These are phyloP conservation scores for Meyerozyma elateridarum DNA, from an alignment of 1,139 yeast species.

Conservation along the genomic window DNA sequence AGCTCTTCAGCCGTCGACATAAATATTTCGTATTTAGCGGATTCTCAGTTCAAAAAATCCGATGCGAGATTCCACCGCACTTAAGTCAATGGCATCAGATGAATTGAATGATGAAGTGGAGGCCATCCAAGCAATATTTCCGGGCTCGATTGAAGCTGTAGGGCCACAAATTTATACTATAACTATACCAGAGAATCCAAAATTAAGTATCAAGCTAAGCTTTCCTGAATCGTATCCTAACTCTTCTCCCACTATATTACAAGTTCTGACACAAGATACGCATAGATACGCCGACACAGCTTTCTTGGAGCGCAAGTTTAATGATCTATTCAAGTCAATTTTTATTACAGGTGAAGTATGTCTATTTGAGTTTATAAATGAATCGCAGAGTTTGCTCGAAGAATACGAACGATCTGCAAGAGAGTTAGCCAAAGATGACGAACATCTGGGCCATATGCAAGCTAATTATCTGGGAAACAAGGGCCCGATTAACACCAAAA, in stretches of 20 bases:
- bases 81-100: slow-evolving; percentile 34
- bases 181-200: slow-evolving; percentile 59
- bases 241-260: slow-evolving; percentile 51
- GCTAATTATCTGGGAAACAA: no score
- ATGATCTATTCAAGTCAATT: slow-evolving; percentile 45
- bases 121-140: slow-evolving; percentile 88
- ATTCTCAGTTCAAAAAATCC: slow-evolving; percentile 7
- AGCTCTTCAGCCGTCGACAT: slow-evolving; percentile 22
- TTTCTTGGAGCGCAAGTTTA: slow-evolving; percentile 40
- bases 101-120: slow-evolving; percentile 73
- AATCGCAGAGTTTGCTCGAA: slow-evolving; percentile 49
- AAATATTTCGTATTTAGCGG: slow-evolving; percentile 13
- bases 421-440: no score
- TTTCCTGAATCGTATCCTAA: slow-evolving; percentile 73
- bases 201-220: slow-evolving; percentile 54
- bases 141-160: slow-evolving; percentile 39
- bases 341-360: slow-evolving; percentile 65
- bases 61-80: neutral
- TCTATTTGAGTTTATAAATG: slow-evolving; percentile 71
- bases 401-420: slow-evolving; percentile 22
- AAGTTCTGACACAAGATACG: slow-evolving; percentile 37
- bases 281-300: slow-evolving; percentile 35
- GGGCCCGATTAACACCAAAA: no score
- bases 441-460: no score
- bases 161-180: slow-evolving; percentile 46